Evolutionary conservation across 345 rosid species (phyloP).

Genomic region (Eucalyptus viminalis): DNA sequence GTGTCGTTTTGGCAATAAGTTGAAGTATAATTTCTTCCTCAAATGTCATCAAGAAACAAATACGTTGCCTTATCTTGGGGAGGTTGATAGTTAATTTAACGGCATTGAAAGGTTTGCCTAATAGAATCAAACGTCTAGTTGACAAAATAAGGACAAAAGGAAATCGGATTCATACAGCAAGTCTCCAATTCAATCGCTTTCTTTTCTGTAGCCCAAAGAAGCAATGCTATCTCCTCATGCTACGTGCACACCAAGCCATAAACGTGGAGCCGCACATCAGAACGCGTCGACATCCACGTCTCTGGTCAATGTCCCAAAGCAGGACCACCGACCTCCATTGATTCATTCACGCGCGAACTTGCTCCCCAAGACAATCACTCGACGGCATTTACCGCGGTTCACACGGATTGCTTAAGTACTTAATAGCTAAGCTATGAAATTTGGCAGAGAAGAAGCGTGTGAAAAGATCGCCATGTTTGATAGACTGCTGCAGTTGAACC

Average conservation of each 20-base stretch:
- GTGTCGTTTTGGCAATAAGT: background rate
- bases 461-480: background rate
- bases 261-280: background rate
- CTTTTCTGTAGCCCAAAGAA: background rate
- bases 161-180: background rate
- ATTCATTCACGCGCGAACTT: background rate
- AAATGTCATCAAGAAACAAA: background rate
- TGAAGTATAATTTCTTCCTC: background rate
- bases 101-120: background rate
- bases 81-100: background rate
- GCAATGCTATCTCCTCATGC: background rate
- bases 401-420: background rate
- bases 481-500: background rate
- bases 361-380: background rate
- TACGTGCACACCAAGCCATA: background rate
- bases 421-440: background rate
- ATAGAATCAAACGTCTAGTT: background rate
- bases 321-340: background rate
- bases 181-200: background rate
- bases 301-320: background rate
- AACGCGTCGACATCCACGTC: background rate
- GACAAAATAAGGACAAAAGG: too few species aligned
- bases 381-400: background rate
- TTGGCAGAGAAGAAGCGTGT: background rate
- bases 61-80: background rate